Evolutionary conservation across 495 filamentous ascomycete genomes (phyloP).

Genomic region (Recurvomyces mirabilis): DNA sequence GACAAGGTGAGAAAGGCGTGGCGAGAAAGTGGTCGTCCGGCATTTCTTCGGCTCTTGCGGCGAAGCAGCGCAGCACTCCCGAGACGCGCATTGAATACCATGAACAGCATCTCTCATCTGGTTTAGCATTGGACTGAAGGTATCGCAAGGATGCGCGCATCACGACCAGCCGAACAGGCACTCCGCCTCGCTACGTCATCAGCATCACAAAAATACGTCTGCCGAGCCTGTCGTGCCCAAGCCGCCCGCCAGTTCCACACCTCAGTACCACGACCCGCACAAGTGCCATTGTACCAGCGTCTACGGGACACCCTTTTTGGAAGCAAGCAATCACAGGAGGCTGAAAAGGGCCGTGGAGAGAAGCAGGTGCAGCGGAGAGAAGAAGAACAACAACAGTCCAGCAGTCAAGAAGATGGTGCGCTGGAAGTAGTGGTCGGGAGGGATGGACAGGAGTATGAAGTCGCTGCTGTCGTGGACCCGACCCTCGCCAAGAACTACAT

Average conservation of each 20-base stretch:
- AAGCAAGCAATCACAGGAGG: slow-evolving; percentile 3
- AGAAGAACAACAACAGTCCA: neutral
- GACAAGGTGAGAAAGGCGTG: too few relatives aligned
- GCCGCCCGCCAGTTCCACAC: slow-evolving; percentile 12
- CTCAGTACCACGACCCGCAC: slow-evolving; percentile 1
- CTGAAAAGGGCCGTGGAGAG: neutral
- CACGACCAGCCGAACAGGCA: slow-evolving; percentile 11
- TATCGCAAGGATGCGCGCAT: neutral
- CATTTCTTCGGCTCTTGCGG: too few relatives aligned
- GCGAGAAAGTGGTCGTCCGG: too few relatives aligned
- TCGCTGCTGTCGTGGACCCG: slow-evolving; percentile 13
- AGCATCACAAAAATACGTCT: slow-evolving; percentile 10
- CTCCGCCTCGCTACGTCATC: slow-evolving; percentile 4
- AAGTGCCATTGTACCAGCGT: slow-evolving; percentile 7
- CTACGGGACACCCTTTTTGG: slow-evolving; percentile 12
- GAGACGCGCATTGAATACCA: neutral
- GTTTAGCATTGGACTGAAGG: neutral
- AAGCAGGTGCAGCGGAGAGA: neutral
- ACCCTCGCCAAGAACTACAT: slow-evolving; percentile 34
- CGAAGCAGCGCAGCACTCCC: too few relatives aligned
- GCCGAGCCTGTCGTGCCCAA: slow-evolving; percentile 18
- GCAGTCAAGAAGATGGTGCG: neutral
- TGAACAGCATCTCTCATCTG: neutral
- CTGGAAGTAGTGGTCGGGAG: slow-evolving; percentile 21
- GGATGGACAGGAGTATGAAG: slow-evolving; percentile 17